Conservation (phyloP, 2,329 filamentous ascomycete genomes). For the Sclerotinia nivalis region DNA sequence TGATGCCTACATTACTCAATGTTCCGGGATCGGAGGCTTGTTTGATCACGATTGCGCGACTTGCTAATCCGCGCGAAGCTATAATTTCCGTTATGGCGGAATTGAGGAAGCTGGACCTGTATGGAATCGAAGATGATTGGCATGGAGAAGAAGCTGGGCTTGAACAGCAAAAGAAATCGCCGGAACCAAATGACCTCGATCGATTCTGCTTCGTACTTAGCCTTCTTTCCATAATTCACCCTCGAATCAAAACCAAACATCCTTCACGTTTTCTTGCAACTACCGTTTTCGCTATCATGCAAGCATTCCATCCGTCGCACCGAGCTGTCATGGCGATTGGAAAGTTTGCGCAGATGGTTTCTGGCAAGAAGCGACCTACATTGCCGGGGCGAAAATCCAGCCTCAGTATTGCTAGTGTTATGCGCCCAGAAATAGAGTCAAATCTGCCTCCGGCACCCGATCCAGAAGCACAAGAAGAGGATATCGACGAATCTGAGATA, state of each 20-base stretch:
- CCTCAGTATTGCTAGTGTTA: slow-evolving; percentile 54
- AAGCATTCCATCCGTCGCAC: slow-evolving; percentile 62
- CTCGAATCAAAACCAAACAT: slow-evolving; percentile 72
- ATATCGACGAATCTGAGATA: slow-evolving; percentile 60
- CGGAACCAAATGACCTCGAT: slow-evolving; percentile 34
- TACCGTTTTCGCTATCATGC: slow-evolving; percentile 70
- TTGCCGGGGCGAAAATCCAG: slow-evolving; percentile 61
- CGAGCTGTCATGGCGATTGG: slow-evolving; percentile 71
- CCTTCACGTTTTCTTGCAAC: slow-evolving; percentile 78
- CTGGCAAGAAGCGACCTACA: slow-evolving; percentile 64
- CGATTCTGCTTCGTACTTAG: slow-evolving; percentile 70
- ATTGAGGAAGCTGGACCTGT: slow-evolving; percentile 59
- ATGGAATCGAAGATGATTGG: slow-evolving; percentile 41
- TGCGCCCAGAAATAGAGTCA: slow-evolving; percentile 51
- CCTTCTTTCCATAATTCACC: slow-evolving; percentile 72
- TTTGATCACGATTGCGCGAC: slow-evolving; percentile 70
- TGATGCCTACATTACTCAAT: slow-evolving; percentile 72
- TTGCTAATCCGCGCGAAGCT: slow-evolving; percentile 80
- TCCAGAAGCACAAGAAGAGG: slow-evolving; percentile 57
- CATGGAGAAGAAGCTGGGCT: slow-evolving; percentile 29
- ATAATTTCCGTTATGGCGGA: slow-evolving; percentile 78
- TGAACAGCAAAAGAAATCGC: slow-evolving; percentile 27
- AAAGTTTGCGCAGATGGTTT: slow-evolving; percentile 68
- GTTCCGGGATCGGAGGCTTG: slow-evolving; percentile 69
- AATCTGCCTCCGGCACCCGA: slow-evolving; percentile 54